A percentile compares a stretch with the other conserved stretches of the same genome.
These are phyloP conservation scores for Albophoma yamanashiensis DNA, from an alignment of 2,329 filamentous ascomycete species.

Conservation along the genomic window DNA sequence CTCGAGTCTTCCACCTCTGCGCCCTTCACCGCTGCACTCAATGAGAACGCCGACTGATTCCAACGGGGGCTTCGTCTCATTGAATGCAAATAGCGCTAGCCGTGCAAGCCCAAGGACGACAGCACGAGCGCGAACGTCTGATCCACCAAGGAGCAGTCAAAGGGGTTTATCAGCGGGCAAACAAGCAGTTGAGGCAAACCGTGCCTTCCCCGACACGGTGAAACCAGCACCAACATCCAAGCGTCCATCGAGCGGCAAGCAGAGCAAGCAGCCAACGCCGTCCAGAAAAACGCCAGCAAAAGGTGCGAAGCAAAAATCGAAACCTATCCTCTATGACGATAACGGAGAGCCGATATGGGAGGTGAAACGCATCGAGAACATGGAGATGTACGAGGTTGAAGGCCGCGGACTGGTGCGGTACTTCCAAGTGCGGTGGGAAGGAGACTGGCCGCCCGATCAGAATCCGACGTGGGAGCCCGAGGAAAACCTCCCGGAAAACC, in stretches of 20 bases:
- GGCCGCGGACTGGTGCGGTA: conserved; percentile 25
- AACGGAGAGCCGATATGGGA: conserved; percentile 24
- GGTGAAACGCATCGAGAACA: conserved; percentile 33
- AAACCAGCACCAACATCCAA: not conserved
- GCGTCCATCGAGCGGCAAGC: not conserved
- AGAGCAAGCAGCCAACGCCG: not conserved
- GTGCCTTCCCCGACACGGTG: not conserved
- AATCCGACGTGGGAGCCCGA: conserved; percentile 50
- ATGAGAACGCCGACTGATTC: not conserved
- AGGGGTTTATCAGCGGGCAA: not conserved
- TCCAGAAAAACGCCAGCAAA: not conserved
- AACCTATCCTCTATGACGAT: not conserved
- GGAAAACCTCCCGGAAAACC: conserved; percentile 30
- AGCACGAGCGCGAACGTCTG: not conserved
- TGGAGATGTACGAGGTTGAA: conserved; percentile 25
- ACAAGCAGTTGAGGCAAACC: not conserved
- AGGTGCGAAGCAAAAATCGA: not conserved
- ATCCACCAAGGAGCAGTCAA: not conserved
- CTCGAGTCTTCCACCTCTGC: not conserved
- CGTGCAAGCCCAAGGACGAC: not conserved
- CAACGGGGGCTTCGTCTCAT: not conserved
- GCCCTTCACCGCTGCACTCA: not conserved
- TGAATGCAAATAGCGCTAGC: not conserved
- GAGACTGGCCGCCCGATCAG: conserved; percentile 43
- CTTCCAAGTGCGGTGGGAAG: conserved; percentile 45